Conservation (phyloP, 495 filamentous ascomycete genomes). For the Penicillium riverlandense region DNA sequence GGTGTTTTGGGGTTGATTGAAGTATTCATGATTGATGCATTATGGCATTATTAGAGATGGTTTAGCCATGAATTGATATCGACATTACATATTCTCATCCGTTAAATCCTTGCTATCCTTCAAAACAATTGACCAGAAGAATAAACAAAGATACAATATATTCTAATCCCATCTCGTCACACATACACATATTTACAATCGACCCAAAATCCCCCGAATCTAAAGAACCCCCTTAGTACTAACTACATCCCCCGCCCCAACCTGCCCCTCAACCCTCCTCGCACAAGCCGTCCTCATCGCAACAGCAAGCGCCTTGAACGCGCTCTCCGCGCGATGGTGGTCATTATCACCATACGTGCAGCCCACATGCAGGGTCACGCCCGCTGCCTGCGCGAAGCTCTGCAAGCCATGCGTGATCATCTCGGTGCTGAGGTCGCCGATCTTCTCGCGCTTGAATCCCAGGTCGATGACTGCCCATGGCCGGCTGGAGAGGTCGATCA, state of each 20-base stretch:
- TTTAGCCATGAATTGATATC: no score
- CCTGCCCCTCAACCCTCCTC: slow-evolving; percentile 61
- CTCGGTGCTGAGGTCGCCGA: slow-evolving; percentile 86
- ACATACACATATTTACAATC: not conserved
- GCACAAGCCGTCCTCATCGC: slow-evolving; percentile 70
- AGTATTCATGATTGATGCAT: no score
- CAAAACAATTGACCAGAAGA: no score
- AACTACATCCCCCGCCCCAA: slow-evolving; percentile 81
- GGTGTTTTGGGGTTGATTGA: not conserved
- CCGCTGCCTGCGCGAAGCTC: slow-evolving; percentile 84
- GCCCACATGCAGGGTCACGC: slow-evolving; percentile 91
- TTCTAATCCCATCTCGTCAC: not conserved
- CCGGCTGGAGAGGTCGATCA: slow-evolving; percentile 88
- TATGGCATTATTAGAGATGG: no score
- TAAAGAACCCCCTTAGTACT: slow-evolving; percentile 86
- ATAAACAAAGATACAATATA: no score
- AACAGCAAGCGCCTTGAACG: slow-evolving; percentile 92
- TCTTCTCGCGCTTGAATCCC: slow-evolving; percentile 78
- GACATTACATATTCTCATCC: not conserved
- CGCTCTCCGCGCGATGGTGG: slow-evolving; percentile 93
- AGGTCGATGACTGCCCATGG: slow-evolving; percentile 78
- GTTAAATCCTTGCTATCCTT: not conserved
- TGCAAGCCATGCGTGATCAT: slow-evolving; percentile 96
- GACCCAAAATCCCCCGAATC: not conserved
- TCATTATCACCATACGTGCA: slow-evolving; percentile 85